A percentile compares a stretch with the other conserved stretches of the same genome.
These are phyloP conservation scores for Bipolaris victoriae DNA, from an alignment of 2,329 filamentous ascomycete species.

Conservation along the genomic window DNA sequence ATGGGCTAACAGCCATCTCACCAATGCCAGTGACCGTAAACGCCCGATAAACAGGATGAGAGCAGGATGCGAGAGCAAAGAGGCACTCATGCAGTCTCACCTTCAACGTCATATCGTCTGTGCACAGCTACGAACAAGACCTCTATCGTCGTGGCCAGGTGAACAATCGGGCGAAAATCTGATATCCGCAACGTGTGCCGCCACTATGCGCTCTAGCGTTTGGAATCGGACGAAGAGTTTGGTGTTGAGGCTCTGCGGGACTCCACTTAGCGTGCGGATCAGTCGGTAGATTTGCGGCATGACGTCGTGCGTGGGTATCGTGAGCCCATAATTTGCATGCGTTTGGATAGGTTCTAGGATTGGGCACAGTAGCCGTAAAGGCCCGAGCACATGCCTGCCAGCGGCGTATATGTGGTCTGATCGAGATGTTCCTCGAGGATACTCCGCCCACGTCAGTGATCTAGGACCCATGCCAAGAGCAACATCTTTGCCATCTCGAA, in stretches of 20 bases:
- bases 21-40: conserved; percentile 14
- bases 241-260: conserved; percentile 34
- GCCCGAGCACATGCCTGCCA: conserved; percentile 9
- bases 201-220: conserved; percentile 19
- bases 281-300: conserved; percentile 13
- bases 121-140: background rate
- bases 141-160: conserved; percentile 1
- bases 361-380: conserved; percentile 7
- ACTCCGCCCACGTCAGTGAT: conserved; percentile 2
- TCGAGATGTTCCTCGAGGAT: conserved; percentile 6
- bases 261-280: conserved; percentile 17
- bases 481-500: background rate
- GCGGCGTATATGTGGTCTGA: conserved; percentile 7
- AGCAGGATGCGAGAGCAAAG: conserved; percentile 1
- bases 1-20: conserved; percentile 4
- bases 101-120: conserved; percentile 7
- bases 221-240: conserved; percentile 11
- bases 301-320: conserved; percentile 15
- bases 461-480: background rate
- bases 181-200: conserved; percentile 14
- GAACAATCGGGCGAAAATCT: conserved; percentile 11
- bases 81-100: conserved; percentile 1
- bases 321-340: conserved; percentile 10
- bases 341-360: background rate
- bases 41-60: conserved; percentile 10